Evolutionary conservation across 345 rosid species (phyloP), one percentile per base, ranked within the genome.

Genomic region (Lenwebbia sp.): DNA sequence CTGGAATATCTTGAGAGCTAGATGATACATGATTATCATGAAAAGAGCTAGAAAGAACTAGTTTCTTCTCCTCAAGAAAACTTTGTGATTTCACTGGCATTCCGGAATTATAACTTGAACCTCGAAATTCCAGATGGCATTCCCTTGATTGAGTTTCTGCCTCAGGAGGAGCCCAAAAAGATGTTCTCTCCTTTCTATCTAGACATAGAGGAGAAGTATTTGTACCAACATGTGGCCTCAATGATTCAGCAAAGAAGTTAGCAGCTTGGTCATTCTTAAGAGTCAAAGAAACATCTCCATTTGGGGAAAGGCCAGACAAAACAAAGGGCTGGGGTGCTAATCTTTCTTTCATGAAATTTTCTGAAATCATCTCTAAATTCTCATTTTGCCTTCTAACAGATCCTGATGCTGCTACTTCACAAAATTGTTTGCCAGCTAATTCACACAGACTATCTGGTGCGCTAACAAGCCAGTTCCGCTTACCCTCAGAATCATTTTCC

Each of bases 1-100:
- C 70, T 26, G 88, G 90, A 83, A 90, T 88, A 91, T 83, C 28
- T 88, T 89, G 90, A 81, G 94, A 92, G 89, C 90, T 90, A 52
- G 94, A 89, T 37, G 91, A 93, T 13, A 85, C 86, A 44, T 84
- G 17, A 86, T 90, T 88, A 51, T 83, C 87, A 74, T 87, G 57
- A 25, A 85, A 86, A 87, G 86, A 86, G 50, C 56, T 54, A 17
- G 91, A 91, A 85, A 88, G 84, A 54, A 83, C 87, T 44, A 88
- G 82, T 82, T 55, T 85, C 75, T 85, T 84, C 84, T 86, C 82
- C 60, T 85, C 87, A 82, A 76, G 83, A 87, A 90, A 82, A 47
- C 85, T 84, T 78, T 53, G 86, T 54, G 91, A 60, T 85, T 70
- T 70, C 47, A 70, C 41, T 37, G 81, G 47, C 81, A 37, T 70